Evolutionary conservation across 2,329 filamentous ascomycete genomes (phyloP).

Genomic region (Xylariaceae sp.): DNA sequence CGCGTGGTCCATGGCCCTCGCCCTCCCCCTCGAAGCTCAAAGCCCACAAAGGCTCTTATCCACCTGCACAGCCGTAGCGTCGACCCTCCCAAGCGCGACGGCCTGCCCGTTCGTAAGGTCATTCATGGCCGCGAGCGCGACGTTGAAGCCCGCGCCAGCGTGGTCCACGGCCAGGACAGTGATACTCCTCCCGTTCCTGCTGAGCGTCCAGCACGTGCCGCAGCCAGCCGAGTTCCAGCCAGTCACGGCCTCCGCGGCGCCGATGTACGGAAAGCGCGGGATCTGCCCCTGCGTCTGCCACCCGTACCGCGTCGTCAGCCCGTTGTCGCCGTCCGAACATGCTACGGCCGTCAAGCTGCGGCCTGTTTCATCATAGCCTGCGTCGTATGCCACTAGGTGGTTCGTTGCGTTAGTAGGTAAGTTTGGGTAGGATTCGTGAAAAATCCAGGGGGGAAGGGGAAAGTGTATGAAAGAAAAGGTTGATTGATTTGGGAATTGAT

Average conservation of each 20-base stretch:
- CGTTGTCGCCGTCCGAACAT: constrained; percentile 73
- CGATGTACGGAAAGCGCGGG: constrained; percentile 61
- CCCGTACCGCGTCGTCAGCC: constrained; percentile 67
- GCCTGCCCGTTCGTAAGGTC: constrained; percentile 60
- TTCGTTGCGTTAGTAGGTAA: constrained; percentile 27
- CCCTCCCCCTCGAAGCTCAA: constrained; percentile 22
- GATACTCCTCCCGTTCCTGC: constrained; percentile 58
- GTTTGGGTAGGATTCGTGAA: neutral
- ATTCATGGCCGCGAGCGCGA: constrained; percentile 63
- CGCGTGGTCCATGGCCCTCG: no score
- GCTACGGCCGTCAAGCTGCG: constrained; percentile 64
- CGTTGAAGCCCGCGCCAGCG: constrained; percentile 58
- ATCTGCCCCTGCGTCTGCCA: constrained; percentile 63
- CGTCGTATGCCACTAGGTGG: constrained; percentile 71
- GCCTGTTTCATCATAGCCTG: constrained; percentile 68
- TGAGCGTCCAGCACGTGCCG: constrained; percentile 65
- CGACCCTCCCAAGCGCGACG: constrained; percentile 57
- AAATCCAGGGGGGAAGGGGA: neutral
- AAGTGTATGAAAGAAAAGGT: neutral
- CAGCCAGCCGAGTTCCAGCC: constrained; percentile 65
- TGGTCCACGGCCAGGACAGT: constrained; percentile 64
- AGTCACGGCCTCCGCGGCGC: constrained; percentile 57
- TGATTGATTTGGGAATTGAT: no score
- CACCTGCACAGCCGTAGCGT: constrained; percentile 56
- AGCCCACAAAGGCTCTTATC: constrained; percentile 52